Evolutionary conservation across 2,329 filamentous ascomycete species (phyloP), one percentile per base, ranked within the genome.

Genomic region (Cercospora sojina): DNA sequence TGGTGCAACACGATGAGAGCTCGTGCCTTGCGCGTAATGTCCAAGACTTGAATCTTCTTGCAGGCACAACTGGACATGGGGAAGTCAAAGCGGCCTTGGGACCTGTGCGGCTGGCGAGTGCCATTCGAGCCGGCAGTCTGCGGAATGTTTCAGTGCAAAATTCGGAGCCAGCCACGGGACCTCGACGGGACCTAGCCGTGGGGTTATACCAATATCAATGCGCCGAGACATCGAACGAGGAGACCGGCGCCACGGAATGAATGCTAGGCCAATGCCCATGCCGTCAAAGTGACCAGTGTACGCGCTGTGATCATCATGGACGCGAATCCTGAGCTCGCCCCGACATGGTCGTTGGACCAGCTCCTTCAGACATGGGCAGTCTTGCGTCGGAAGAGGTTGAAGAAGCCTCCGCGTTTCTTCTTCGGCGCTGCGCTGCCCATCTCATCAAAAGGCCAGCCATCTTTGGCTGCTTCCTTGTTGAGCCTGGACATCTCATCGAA

Each of bases 401-500:
- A 68, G 4, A 74, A n/a, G 12, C 71, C 69, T 38, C 59, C 31
- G 16, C 69, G 43, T 55, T 64, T 69, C 65, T 71, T 71, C 64
- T 69, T 66, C 41, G 43, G 51, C 35, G 49, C 57, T 5, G 32
- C 43, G 6, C 47, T 23, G 12, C 58, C 32, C 27, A 38, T 55
- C 9, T 70, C 60, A 12, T 18, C 59, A 9, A 70, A 49, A 13
- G 73, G 74, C 74, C 75, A 74, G 20, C 76, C 74, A 61, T 71
- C 74, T 38, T 51, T 66, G 57, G 69, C 60, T n/a, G 79, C 80
- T 67, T 81, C 77, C 4, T 71, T 70, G 64, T 83, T 83, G 70
- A 79, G 68, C 23, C 78, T 71, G 53, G 78, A 79, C 62, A 80
- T 80, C 35, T 76, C 77, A 35, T 79, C 79, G 56, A 78, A 80